Evolutionary conservation across 768 basidiomycete species (phyloP), one percentile per base, ranked within the genome.

Genomic region (Lentinula boryana): DNA sequence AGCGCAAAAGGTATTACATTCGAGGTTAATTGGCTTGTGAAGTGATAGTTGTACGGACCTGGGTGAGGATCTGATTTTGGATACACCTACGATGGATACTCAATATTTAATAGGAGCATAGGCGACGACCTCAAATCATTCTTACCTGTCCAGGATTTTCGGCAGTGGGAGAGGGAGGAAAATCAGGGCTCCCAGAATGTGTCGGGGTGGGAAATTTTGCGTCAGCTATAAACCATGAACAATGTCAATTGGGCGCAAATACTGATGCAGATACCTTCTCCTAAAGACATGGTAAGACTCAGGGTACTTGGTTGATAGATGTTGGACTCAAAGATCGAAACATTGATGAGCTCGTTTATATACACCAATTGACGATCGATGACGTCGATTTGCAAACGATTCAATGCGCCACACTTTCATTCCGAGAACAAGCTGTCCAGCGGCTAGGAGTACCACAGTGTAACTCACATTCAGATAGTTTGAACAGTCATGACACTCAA

Each of bases 31-130:
- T 21, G 4, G 21, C 27, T 12, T 27, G 7, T 15, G 27, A 36
- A 43, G 23, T 21, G 16, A 27, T 18, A 27, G 27, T 23, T 36
- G 51, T 40, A 60, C 51, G 13, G 7, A 56, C 51, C 38, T 33
- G 60, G 9, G 13, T 51, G 18, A 9, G 60, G 63, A 48, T 60
- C 58, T 10, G 58, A 60, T 41, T 60, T 60, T 2, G 58, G 58
- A 21, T 13, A 60, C 5, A 60, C 58, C 58, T 60, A 27, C 4
- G 27, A 48, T 1, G 16, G 23, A 23, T 33, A n/a, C 13, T 13
- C 13, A 23, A 36, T 31, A 41, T 15, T 35, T 40, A 23, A 1
- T 23, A 7, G 6, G 4, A 56, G 16, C 8, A 21, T 13, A 1
- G 9, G 18, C 12, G 18, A 31, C 15, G 38, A 10, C 6, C 18